Evolutionary conservation across 2,329 filamentous ascomycete genomes (phyloP).

Genomic region (Paracamarosporium sp.): DNA sequence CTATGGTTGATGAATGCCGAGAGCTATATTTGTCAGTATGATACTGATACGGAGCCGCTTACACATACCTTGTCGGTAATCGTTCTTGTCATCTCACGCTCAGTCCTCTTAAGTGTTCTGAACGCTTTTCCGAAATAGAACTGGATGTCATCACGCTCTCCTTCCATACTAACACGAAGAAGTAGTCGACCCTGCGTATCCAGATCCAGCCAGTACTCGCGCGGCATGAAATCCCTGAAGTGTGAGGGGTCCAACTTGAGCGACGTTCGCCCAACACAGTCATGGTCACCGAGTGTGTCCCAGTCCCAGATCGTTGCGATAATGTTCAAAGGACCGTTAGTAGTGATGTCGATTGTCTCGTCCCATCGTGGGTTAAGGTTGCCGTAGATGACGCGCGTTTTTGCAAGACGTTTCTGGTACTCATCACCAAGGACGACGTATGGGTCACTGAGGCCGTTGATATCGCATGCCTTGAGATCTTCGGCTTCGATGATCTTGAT

Average conservation of each 20-base stretch:
- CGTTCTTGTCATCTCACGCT: constrained; percentile 96
- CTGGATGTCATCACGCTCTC: constrained; percentile 96
- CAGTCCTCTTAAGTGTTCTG: constrained; percentile 89
- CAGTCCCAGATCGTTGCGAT: constrained; percentile 99
- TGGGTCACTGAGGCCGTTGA: constrained; percentile 91
- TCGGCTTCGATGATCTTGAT: constrained; percentile 99
- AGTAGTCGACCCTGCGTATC: constrained; percentile 92
- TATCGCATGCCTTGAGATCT: constrained; percentile 96
- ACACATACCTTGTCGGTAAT: constrained; percentile 89
- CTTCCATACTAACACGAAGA: constrained; percentile 96
- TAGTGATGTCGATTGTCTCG: constrained; percentile 94
- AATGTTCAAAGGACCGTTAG: constrained; percentile 87
- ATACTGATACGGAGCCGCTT: not conserved
- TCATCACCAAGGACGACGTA: constrained; percentile 97
- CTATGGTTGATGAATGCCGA: constrained; percentile 91
- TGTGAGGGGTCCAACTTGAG: constrained; percentile 97
- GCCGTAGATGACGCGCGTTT: constrained; percentile 89
- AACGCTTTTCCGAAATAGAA: constrained; percentile 99
- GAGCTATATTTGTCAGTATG: constrained; percentile 62
- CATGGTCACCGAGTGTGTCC: constrained; percentile 95
- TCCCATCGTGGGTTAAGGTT: constrained; percentile 97
- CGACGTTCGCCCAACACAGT: constrained; percentile 95
- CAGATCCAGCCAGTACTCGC: constrained; percentile 97
- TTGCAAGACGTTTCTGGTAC: constrained; percentile 94
- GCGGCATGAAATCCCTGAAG: constrained; percentile 93